Conservation (phyloP, 306 rosid species). For the Pterocarpus santalinus region DNA sequence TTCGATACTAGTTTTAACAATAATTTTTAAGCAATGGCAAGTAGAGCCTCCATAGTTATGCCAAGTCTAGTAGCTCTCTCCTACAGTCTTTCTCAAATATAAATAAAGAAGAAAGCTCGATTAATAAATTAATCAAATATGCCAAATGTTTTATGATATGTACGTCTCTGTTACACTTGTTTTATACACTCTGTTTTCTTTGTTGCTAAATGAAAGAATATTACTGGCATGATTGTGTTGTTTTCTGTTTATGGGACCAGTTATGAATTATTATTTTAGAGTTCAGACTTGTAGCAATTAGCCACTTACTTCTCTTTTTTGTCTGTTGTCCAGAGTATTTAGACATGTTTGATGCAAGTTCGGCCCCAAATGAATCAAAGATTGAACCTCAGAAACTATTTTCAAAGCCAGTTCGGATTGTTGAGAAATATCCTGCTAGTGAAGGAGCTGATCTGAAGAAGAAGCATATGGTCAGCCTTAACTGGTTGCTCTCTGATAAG, state of each 20-base stretch:
- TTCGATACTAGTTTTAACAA: too few species aligned
- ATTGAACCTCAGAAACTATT: constrained; percentile 77
- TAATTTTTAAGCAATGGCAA: constrained; percentile 36
- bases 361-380: constrained; percentile 81
- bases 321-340: constrained; percentile 78
- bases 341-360: constrained; percentile 80
- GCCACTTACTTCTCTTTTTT: constrained; percentile 38
- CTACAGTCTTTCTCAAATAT: constrained; percentile 23
- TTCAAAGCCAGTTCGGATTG: constrained; percentile 80
- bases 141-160: constrained; percentile 31
- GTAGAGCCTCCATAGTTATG: constrained; percentile 18
- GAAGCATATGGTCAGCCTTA: constrained; percentile 90
- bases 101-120: not conserved
- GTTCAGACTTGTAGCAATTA: constrained; percentile 27
- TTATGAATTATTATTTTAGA: constrained; percentile 15
- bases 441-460: constrained; percentile 86
- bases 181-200: constrained; percentile 29
- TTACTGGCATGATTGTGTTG: constrained; percentile 15
- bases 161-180: not conserved
- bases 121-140: constrained; percentile 37
- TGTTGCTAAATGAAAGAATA: constrained; percentile 35
- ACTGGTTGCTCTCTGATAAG: constrained; percentile 94
- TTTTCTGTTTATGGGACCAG: constrained; percentile 32
- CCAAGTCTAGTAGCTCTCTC: constrained; percentile 14
- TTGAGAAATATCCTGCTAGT: constrained; percentile 92